Base-by-base conservation (phyloP, 2,329 filamentous ascomycete genomes). In the Rhynchosporium secalis region DNA sequence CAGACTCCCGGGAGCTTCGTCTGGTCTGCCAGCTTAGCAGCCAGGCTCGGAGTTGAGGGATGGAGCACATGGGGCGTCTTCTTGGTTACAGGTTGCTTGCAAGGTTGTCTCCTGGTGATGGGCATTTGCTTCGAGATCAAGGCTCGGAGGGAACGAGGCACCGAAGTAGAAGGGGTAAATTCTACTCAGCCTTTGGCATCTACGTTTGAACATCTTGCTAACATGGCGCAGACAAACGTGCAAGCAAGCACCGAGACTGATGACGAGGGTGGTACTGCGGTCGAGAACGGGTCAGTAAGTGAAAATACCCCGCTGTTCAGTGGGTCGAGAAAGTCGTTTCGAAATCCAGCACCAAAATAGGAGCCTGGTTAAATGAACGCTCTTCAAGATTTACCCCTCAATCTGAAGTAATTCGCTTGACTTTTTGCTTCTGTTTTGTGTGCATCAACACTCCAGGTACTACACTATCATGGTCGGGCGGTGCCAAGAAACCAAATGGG, bases 11-110 rank as follows among this genome's bases (percentile, higher is more conserved):
- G 95, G 0, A 92, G 92, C 63, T 88, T 96, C 69, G 78, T 99
- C 6, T 98, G 96, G 78, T 92, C 94, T 0, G 88, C 83, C 12
- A 97, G 92, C 74, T 78, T 99, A 48, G 92, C 88, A 56, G 86
- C 85, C 7, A 84, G 95, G 51, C 82, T 97, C 26, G 95, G 95
- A 0, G 81, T 81, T 71, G 86, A 83, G 40, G 94, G 94, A 0
- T 99, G 95, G 95, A 97, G 93, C 76, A 92, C 92, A 0, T 99
- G 95, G 95, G 87, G 92, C 9, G 88, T 98, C 13, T 96, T 94
- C 72, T 81, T 96, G 49, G 81, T 98, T 57, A 96, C 93, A 0
- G 95, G 94, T 1, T 77, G 81, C 61, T 83, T 98, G 79, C 95
- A 99, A 75, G 94, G 92, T 20, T 83, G 85, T 9, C 78, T 99